Conservation (phyloP, 371 early-diverging fungal species). For the Actinomortierella wolfii region DNA sequence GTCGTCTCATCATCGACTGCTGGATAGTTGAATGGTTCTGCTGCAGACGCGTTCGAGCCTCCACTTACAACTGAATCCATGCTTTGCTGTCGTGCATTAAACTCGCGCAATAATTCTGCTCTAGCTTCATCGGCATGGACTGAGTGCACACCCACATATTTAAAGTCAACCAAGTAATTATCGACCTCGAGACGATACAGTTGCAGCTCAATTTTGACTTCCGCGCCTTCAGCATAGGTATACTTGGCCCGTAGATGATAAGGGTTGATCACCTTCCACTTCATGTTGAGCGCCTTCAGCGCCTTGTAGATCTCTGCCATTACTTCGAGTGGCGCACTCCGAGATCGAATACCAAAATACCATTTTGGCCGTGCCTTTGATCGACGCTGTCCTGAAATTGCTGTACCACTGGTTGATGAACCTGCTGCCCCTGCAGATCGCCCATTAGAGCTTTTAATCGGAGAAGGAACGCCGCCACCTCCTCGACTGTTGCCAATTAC, state of each 20-base stretch:
- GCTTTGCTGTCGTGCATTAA: conserved; percentile 15
- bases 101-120: conserved; percentile 25
- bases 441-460: conserved; percentile 3
- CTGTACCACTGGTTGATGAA: neutral
- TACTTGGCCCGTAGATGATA: conserved; percentile 84
- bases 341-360: conserved; percentile 97
- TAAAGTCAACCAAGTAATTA: conserved; percentile 95
- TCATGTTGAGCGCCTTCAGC: conserved; percentile 84
- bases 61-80: conserved; percentile 1
- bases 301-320: conserved; percentile 97
- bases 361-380: conserved; percentile 68
- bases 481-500: conserved; percentile 34
- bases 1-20: too few relatives aligned
- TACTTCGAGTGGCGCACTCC: conserved; percentile 92
- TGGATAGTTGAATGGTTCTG: neutral
- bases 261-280: conserved; percentile 89
- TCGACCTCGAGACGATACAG: conserved; percentile 88
- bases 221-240: conserved; percentile 52
- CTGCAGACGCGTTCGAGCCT: too few relatives aligned
- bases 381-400: conserved; percentile 22
- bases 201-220: conserved; percentile 93
- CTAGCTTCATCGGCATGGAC: conserved; percentile 17
- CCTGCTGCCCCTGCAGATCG: neutral
- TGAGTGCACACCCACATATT: conserved; percentile 59
- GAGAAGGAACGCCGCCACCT: conserved; percentile 33